These are phyloP conservation scores for Coemansia sp. DNA, from an alignment of 192 early-diverging fungal species.

Conservation along the genomic window DNA sequence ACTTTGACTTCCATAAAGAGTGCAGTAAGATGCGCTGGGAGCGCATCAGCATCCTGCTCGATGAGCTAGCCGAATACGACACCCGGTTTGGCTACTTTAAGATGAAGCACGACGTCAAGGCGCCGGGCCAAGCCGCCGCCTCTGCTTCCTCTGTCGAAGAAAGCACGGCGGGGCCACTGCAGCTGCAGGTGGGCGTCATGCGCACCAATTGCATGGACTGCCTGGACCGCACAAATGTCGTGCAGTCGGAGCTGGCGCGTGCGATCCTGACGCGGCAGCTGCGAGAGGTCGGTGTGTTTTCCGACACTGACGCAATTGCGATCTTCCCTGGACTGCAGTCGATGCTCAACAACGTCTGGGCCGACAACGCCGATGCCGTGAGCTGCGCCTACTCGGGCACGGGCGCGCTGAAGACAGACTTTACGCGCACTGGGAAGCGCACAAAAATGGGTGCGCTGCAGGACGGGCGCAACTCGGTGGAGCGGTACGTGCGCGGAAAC, in stretches of 20 bases:
- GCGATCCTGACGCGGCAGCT: slow-evolving; percentile 73
- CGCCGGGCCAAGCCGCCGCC: background rate
- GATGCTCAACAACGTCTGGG: slow-evolving; percentile 92
- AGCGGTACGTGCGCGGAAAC: slow-evolving; percentile 92
- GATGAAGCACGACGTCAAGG: slow-evolving; percentile 13
- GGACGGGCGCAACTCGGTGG: slow-evolving; percentile 78
- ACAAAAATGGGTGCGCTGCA: slow-evolving; percentile 76
- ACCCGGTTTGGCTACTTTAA: slow-evolving; percentile 59
- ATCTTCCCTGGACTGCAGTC: slow-evolving; percentile 65
- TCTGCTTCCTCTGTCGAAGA: background rate
- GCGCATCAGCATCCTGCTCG: slow-evolving; percentile 79
- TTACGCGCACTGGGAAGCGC: slow-evolving; percentile 91
- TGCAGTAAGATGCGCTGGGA: slow-evolving; percentile 96
- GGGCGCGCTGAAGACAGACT: slow-evolving; percentile 97
- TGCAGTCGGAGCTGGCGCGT: slow-evolving; percentile 88
- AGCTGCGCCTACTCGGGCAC: slow-evolving; percentile 92
- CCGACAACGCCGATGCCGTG: slow-evolving; percentile 95
- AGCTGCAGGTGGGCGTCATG: slow-evolving; percentile 74
- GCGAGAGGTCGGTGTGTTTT: slow-evolving; percentile 64
- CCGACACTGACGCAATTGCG: slow-evolving; percentile 62
- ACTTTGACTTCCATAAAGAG: slow-evolving; percentile 98
- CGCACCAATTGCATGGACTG: slow-evolving; percentile 99
- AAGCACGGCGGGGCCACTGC: background rate
- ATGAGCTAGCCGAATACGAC: slow-evolving; percentile 71
- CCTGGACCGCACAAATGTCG: slow-evolving; percentile 98